These are phyloP conservation scores for Orbilia brochopaga DNA, from an alignment of 2,329 filamentous ascomycete genomes.

Conservation along the genomic window DNA sequence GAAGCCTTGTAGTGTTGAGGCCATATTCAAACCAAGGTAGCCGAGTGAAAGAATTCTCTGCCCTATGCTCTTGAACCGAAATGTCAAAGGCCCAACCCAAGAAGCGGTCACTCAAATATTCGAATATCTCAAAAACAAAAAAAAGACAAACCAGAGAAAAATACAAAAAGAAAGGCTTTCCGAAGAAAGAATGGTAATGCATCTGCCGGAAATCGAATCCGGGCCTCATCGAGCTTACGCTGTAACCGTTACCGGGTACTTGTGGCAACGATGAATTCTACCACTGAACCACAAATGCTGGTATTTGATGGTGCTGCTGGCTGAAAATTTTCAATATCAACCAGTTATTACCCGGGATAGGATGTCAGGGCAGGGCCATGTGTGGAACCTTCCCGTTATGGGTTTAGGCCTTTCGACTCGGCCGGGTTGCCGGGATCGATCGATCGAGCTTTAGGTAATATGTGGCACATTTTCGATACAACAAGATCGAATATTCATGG, in stretches of 20 bases:
- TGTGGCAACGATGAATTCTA: conserved; percentile 50
- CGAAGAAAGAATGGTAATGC: conserved; percentile 8
- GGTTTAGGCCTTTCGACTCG: not conserved
- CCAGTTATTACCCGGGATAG: not conserved
- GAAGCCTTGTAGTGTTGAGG: too few species aligned
- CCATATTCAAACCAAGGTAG: too few species aligned
- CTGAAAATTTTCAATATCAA: not conserved
- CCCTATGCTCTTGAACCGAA: too few species aligned
- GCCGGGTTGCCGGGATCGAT: too few species aligned
- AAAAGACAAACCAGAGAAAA: conserved; percentile 7
- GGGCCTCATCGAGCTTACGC: conserved; percentile 36
- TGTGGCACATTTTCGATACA: too few species aligned
- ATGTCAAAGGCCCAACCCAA: too few species aligned
- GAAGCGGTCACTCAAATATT: conserved; percentile 6
- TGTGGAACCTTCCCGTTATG: not conserved
- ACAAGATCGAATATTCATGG: too few species aligned
- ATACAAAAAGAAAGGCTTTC: conserved; percentile 13
- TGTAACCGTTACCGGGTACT: not conserved
- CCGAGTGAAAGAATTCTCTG: too few species aligned
- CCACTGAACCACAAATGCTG: conserved; percentile 51
- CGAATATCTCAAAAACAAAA: too few species aligned
- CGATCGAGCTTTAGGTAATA: too few species aligned
- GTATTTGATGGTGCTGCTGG: conserved; percentile 14
- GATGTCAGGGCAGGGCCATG: not conserved
- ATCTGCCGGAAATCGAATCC: conserved; percentile 50